Base-by-base conservation (phyloP, 129 eudicot genomes). In the Sambucus nigra region DNA sequence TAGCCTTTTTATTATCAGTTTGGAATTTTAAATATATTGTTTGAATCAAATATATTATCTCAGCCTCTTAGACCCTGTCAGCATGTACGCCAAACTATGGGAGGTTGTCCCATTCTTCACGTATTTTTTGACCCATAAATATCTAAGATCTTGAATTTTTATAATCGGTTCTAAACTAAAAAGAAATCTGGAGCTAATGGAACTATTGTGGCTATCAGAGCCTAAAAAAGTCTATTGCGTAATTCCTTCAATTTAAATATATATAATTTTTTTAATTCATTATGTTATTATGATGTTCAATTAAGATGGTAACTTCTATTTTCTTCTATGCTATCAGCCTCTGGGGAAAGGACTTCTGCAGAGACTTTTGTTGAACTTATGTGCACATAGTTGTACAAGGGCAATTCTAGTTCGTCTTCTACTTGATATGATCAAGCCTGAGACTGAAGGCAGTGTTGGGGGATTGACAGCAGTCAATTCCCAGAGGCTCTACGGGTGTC, bases 311-410 rank as follows among this genome's bases (percentile, higher is more conserved):
- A 23, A 51, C 48, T 2, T 17, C 56, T 45, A 8, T 66, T 50
- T 26, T 32, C 19, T 27, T 70, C 53, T 61, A 9, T 65, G 56
- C 25, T 75, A 55, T 71, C 62, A 91, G 98, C 98, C 95, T 25
- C 98, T 85, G 46, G 95, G 95, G 46, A 85, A 91, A 82, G 98
- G 98, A 51, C 87, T 91, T 26, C 45, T 91, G 77, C 98, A 91
- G 73, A 76, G 98, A 65, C 94, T 91, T 25, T 51, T 91, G 68
- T 69, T 85, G 77, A 85, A 91, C 66, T 68, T 91, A 44, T 76
- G 94, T 60, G 92, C 98, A 3, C 98, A 91, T 68, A 72, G 82
- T 68, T 51, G 48, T 56, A 91, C 95, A 49, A 82, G 95, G 70
- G 80, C 84, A 47, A 70, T 64, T 49, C 81, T 86, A 18, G 80